A percentile compares a stretch with the other conserved stretches of the same genome.
Evolutionary conservation across 2,329 filamentous ascomycete species (phyloP).

Genomic region (Thelonectria olida): DNA sequence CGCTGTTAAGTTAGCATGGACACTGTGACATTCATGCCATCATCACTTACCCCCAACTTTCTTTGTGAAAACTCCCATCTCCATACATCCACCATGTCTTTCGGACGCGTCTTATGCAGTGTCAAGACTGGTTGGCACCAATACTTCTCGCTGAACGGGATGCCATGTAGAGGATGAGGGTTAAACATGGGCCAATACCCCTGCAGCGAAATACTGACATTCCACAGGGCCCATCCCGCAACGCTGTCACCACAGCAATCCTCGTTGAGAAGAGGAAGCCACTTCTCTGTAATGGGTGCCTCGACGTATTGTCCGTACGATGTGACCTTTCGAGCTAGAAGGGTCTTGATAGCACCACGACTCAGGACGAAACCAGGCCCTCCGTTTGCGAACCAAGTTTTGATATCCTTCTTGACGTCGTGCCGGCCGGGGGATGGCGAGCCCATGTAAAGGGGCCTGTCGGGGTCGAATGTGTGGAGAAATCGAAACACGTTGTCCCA

Average conservation of each 20-base stretch:
- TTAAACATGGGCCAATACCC: constrained; percentile 61
- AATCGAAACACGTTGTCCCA: constrained; percentile 58
- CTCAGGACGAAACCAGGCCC: constrained; percentile 59
- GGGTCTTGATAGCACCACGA: constrained; percentile 53
- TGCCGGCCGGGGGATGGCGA: constrained; percentile 54
- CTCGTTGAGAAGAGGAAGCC: constrained; percentile 50
- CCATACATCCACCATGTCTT: constrained; percentile 60
- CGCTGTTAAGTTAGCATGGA: constrained; percentile 38
- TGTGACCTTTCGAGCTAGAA: constrained; percentile 45
- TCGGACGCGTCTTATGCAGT: constrained; percentile 56
- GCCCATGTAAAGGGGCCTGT: constrained; percentile 57
- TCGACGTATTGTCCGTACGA: constrained; percentile 50
- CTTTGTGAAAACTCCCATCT: constrained; percentile 52
- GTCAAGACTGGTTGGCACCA: constrained; percentile 62
- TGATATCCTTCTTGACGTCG: constrained; percentile 41
- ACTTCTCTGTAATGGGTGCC: constrained; percentile 49
- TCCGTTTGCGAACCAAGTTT: constrained; percentile 59
- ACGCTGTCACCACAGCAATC: constrained; percentile 65
- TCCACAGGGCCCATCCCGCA: constrained; percentile 56
- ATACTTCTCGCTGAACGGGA: constrained; percentile 56
- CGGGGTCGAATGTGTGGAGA: constrained; percentile 57
- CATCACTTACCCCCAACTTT: constrained; percentile 43
- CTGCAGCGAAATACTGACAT: constrained; percentile 54
- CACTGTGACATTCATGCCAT: not conserved
- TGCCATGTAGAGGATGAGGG: constrained; percentile 58